A percentile compares a stretch with the other conserved stretches of the same genome.
phyloP scores from a whole-genome alignment of 2,329 filamentous ascomycete genomes.

The Polytolypa hystricis region DNA sequence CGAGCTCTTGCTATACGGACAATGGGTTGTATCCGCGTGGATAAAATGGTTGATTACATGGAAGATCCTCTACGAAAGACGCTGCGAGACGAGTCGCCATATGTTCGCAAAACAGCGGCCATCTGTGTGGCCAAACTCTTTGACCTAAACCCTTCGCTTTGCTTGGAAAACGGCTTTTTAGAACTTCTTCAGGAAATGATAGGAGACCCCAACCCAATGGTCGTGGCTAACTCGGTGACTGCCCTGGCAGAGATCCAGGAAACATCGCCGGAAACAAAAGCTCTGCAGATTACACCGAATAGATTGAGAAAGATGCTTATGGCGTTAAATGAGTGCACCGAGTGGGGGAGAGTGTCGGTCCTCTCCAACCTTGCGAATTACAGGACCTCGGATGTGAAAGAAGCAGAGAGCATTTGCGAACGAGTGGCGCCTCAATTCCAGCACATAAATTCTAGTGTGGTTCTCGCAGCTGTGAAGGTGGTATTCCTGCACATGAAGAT shows the following conservation, averaged over 20 bases:
- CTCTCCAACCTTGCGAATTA: slow-evolving; percentile 84
- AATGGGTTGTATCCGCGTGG: slow-evolving; percentile 96
- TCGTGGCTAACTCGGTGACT: slow-evolving; percentile 93
- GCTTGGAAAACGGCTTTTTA: slow-evolving; percentile 91
- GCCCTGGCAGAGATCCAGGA: slow-evolving; percentile 87
- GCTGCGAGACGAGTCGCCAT: slow-evolving; percentile 90
- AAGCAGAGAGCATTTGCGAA: slow-evolving; percentile 97
- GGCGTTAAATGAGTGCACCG: slow-evolving; percentile 94
- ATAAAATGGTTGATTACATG: slow-evolving; percentile 99
- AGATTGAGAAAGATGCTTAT: slow-evolving; percentile 92
- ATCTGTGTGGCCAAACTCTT: slow-evolving; percentile 98
- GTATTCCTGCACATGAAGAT: slow-evolving; percentile 94
- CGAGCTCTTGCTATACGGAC: slow-evolving; percentile 90
- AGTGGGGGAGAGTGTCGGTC: slow-evolving; percentile 95
- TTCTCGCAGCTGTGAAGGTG: slow-evolving; percentile 92
- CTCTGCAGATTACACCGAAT: slow-evolving; percentile 67
- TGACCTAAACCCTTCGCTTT: slow-evolving; percentile 84
- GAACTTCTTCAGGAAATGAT: slow-evolving; percentile 92
- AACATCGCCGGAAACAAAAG: slow-evolving; percentile 78
- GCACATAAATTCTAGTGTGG: slow-evolving; percentile 94
- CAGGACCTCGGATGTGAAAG: slow-evolving; percentile 74
- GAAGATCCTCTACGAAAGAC: slow-evolving; percentile 95
- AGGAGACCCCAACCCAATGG: slow-evolving; percentile 96
- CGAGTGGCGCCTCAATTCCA: slow-evolving; percentile 93
- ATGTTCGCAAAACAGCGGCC: slow-evolving; percentile 94